phyloP scores from a whole-genome alignment of 257 asterid species.

The Linderniella brevidens region DNA sequence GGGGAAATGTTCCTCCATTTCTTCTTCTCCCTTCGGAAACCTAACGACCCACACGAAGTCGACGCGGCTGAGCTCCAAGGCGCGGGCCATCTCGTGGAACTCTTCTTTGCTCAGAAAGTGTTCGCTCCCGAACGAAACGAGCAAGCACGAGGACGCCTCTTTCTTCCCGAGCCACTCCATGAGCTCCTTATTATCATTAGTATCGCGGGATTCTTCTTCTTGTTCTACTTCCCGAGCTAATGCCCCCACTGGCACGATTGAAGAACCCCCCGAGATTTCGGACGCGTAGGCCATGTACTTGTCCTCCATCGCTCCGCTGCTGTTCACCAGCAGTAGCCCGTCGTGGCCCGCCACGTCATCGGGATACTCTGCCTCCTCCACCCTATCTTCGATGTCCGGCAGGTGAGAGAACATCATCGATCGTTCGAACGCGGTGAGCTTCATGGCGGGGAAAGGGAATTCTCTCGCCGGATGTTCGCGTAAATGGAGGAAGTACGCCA shows the following conservation, averaged over 20 bases:
- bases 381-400: not conserved
- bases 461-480: not conserved
- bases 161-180: slow-evolving; percentile 31
- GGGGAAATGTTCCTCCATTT: slow-evolving; percentile 22
- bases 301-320: slow-evolving; percentile 22
- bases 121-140: slow-evolving; percentile 46
- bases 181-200: slow-evolving; percentile 9
- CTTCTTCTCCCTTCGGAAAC: slow-evolving; percentile 17
- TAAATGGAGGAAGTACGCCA: slow-evolving; percentile 13
- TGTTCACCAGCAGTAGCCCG: slow-evolving; percentile 16
- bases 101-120: slow-evolving; percentile 26
- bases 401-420: not conserved
- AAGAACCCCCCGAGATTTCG: not conserved
- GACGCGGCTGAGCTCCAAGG: slow-evolving; percentile 30
- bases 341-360: slow-evolving; percentile 11
- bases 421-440: not conserved
- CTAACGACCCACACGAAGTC: slow-evolving; percentile 48
- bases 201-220: not conserved
- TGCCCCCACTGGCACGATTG: slow-evolving; percentile 21
- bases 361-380: slow-evolving; percentile 4
- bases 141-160: slow-evolving; percentile 22
- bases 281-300: slow-evolving; percentile 25
- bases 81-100: slow-evolving; percentile 38
- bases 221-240: slow-evolving; percentile 6
- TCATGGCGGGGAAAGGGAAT: slow-evolving; percentile 14